phyloP scores from a whole-genome alignment of 345 rosid species.

The Linum tenue region DNA sequence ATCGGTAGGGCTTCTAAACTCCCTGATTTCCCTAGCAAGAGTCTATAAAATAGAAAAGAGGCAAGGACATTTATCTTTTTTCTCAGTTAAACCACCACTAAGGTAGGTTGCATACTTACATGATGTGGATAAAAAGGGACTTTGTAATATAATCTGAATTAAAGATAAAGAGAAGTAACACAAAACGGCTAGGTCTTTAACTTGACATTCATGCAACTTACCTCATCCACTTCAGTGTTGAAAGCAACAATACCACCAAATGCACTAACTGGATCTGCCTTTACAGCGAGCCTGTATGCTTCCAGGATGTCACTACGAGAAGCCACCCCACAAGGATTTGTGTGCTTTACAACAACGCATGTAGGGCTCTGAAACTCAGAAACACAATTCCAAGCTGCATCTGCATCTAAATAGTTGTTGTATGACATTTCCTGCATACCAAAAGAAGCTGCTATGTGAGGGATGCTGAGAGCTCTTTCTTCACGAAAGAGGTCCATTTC shows the following conservation, averaged over 20 bases:
- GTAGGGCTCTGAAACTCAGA: conserved; percentile 73
- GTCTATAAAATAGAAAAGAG: conserved; percentile 24
- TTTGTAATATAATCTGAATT: not conserved
- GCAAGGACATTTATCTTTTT: not conserved
- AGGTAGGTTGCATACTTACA: not conserved
- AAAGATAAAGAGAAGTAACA: not conserved
- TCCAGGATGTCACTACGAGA: conserved; percentile 66
- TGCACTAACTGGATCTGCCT: conserved; percentile 89
- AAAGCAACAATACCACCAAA: conserved; percentile 96
- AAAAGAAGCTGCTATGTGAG: too few relatives aligned
- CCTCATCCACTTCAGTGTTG: conserved; percentile 86
- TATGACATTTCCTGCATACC: conserved; percentile 85
- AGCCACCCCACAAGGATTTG: conserved; percentile 95
- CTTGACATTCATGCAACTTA: conserved; percentile 13
- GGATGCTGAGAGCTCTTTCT: too few relatives aligned
- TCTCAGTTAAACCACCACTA: not conserved
- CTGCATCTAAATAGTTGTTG: conserved; percentile 80
- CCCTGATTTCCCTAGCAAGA: conserved; percentile 83
- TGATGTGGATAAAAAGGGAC: not conserved
- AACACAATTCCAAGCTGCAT: conserved; percentile 94
- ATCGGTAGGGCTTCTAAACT: conserved; percentile 86
- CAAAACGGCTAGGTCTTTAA: not conserved
- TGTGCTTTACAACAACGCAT: conserved; percentile 83
- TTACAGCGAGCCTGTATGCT: conserved; percentile 78
- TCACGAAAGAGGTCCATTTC: too few relatives aligned